Evolutionary conservation across 352 stramenopile species (phyloP).

Genomic region (Phytopythium vexans): DNA sequence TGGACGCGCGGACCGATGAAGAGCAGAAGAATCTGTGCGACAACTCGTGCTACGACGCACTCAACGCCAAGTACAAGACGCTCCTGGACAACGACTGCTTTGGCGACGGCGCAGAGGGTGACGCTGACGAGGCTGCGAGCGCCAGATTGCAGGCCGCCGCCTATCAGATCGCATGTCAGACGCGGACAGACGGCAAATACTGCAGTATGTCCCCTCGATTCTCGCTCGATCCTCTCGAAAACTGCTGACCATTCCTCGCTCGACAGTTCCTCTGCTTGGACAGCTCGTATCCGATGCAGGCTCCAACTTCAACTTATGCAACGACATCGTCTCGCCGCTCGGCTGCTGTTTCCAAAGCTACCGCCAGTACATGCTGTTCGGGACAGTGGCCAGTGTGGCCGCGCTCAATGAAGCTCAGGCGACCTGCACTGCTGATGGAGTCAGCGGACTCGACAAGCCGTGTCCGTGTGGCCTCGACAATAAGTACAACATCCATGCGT

Average conservation of each 20-base stretch:
- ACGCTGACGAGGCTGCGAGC: constrained; percentile 55
- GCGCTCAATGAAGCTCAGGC: constrained; percentile 48
- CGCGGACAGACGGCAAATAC: constrained; percentile 47
- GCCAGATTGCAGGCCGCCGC: constrained; percentile 47
- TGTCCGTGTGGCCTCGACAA: constrained; percentile 49
- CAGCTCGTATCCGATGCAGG: constrained; percentile 47
- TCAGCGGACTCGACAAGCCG: constrained; percentile 32
- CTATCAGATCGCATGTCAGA: constrained; percentile 77
- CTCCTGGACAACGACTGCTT: constrained; percentile 73
- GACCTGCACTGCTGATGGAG: constrained; percentile 37
- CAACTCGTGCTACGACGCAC: constrained; percentile 54
- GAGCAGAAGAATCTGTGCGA: constrained; percentile 55
- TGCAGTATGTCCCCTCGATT: constrained; percentile 45
- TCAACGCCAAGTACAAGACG: constrained; percentile 61
- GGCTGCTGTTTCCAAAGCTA: constrained; percentile 86
- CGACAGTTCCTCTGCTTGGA: constrained; percentile 53
- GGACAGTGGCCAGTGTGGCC: constrained; percentile 43
- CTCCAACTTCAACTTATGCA: constrained; percentile 53
- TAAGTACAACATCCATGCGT: constrained; percentile 52
- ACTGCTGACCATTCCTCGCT: neutral
- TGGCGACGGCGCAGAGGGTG: constrained; percentile 28
- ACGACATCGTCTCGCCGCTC: constrained; percentile 66
- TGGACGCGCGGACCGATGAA: constrained; percentile 47
- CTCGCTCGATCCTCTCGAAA: neutral
- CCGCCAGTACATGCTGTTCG: constrained; percentile 65